These are phyloP conservation scores for Erysimum cheiri DNA, from an alignment of 441 rosid species.

Conservation along the genomic window DNA sequence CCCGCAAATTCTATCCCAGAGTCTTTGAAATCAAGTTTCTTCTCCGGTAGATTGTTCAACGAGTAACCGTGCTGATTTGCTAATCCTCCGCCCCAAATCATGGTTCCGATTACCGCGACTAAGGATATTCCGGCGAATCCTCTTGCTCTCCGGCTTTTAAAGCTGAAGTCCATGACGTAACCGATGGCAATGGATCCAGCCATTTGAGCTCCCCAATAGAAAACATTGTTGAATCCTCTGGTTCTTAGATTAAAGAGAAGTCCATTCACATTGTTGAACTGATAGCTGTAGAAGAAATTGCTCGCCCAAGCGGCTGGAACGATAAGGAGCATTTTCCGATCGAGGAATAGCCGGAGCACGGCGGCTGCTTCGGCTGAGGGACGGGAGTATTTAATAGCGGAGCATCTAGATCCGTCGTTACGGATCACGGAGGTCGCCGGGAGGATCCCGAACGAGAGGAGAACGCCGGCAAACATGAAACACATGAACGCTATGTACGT, in stretches of 20 bases:
- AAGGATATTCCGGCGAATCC: slow-evolving; percentile 52
- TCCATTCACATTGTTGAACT: slow-evolving; percentile 57
- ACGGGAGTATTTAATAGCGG: slow-evolving; percentile 45
- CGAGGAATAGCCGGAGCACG: slow-evolving; percentile 49
- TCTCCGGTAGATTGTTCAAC: slow-evolving; percentile 34
- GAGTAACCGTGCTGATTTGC: slow-evolving; percentile 53
- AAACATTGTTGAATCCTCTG: slow-evolving; percentile 57
- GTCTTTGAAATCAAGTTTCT: slow-evolving; percentile 56
- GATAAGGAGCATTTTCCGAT: slow-evolving; percentile 57
- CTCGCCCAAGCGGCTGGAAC: slow-evolving; percentile 62
- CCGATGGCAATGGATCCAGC: slow-evolving; percentile 51
- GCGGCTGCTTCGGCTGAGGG: slow-evolving; percentile 51
- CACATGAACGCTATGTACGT: slow-evolving; percentile 83
- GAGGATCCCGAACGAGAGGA: slow-evolving; percentile 62
- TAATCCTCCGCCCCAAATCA: slow-evolving; percentile 58
- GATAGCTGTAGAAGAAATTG: slow-evolving; percentile 60
- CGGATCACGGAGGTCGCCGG: slow-evolving; percentile 68
- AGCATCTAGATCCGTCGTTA: slow-evolving; percentile 63
- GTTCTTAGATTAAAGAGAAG: slow-evolving; percentile 52
- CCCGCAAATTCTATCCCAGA: slow-evolving; percentile 47
- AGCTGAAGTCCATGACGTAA: slow-evolving; percentile 55
- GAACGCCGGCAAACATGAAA: slow-evolving; percentile 65
- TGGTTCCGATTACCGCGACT: slow-evolving; percentile 51
- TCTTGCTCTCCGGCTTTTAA: slow-evolving; percentile 48
- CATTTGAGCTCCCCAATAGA: slow-evolving; percentile 57